Evolutionary conservation across 2,329 filamentous ascomycete species (phyloP).

Genomic region (Scedosporium minutisporum): DNA sequence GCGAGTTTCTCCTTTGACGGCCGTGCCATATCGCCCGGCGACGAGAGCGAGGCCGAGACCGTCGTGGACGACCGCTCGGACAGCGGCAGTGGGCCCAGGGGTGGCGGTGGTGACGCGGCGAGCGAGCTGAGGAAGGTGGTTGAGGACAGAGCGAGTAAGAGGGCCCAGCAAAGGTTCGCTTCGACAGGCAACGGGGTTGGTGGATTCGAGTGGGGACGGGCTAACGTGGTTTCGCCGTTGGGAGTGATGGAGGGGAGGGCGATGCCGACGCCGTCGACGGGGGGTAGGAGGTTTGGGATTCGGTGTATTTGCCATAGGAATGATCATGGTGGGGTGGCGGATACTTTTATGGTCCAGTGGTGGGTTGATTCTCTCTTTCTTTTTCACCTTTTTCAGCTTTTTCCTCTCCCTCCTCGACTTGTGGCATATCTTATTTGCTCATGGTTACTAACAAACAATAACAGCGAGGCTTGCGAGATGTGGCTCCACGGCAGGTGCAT

Average conservation of each 20-base stretch:
- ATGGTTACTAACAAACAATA: background rate
- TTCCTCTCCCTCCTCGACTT: too few relatives aligned
- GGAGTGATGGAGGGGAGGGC: slow-evolving; percentile 37
- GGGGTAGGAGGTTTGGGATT: slow-evolving; percentile 32
- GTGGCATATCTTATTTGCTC: too few relatives aligned
- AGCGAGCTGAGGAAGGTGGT: slow-evolving; percentile 51
- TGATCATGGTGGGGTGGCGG: slow-evolving; percentile 31
- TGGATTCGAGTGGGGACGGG: background rate
- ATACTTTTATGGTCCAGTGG: slow-evolving; percentile 55
- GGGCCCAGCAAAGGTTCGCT: background rate
- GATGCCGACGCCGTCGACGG: slow-evolving; percentile 34
- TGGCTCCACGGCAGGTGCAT: slow-evolving; percentile 56
- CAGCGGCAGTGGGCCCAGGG: slow-evolving; percentile 8
- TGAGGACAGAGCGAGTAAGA: slow-evolving; percentile 36
- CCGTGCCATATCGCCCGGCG: slow-evolving; percentile 22
- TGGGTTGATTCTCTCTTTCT: slow-evolving; percentile 24
- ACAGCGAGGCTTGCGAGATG: slow-evolving; percentile 54
- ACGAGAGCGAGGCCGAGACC: slow-evolving; percentile 52
- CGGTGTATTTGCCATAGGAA: slow-evolving; percentile 47
- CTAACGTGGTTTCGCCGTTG: slow-evolving; percentile 34
- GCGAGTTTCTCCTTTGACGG: slow-evolving; percentile 24
- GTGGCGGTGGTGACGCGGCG: slow-evolving; percentile 44
- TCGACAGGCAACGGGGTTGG: background rate
- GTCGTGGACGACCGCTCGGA: slow-evolving; percentile 33
- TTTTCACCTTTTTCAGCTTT: background rate